Percentiles rank a stretch among this genome's conserved stretches.
These are phyloP conservation scores for Candida boidinii DNA, from an alignment of 805 yeast genomes.

Conservation along the genomic window DNA sequence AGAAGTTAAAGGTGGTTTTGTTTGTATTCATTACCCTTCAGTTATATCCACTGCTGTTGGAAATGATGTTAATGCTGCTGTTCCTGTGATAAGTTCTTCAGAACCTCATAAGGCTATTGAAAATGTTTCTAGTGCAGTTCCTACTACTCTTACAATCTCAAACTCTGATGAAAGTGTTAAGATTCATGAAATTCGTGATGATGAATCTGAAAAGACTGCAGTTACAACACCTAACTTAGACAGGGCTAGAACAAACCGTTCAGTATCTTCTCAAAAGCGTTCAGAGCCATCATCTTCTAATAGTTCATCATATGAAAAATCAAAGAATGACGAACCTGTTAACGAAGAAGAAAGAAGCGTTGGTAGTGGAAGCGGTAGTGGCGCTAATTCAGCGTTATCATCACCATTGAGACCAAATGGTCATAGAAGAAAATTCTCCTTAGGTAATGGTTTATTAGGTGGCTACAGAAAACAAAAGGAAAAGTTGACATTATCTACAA, in stretches of 20 bases:
- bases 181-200: conserved; percentile 11
- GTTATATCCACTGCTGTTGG: conserved; percentile 22
- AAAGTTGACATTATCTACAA: conserved; percentile 24
- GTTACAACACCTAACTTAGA: no score
- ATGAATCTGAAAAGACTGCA: conserved; percentile 8
- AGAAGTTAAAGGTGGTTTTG: conserved; percentile 91
- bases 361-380: no score
- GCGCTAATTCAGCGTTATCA: conserved; percentile 11
- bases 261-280: conserved; percentile 12
- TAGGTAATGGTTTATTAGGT: conserved; percentile 48
- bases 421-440: conserved; percentile 56
- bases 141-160: no score
- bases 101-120: conserved; percentile 29
- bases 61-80: conserved; percentile 23
- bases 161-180: conserved; percentile 11
- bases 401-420: conserved; percentile 26
- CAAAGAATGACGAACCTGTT: background rate
- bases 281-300: conserved; percentile 15
- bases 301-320: conserved; percentile 10
- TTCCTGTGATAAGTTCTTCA: no score
- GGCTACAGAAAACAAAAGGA: conserved; percentile 40
- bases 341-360: conserved; percentile 10
- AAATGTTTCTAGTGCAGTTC: no score
- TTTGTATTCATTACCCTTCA: conserved; percentile 65
- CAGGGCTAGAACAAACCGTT: no score